phyloP scores from a whole-genome alignment of 2,329 filamentous ascomycete species.

The Clonostachys rosea region DNA sequence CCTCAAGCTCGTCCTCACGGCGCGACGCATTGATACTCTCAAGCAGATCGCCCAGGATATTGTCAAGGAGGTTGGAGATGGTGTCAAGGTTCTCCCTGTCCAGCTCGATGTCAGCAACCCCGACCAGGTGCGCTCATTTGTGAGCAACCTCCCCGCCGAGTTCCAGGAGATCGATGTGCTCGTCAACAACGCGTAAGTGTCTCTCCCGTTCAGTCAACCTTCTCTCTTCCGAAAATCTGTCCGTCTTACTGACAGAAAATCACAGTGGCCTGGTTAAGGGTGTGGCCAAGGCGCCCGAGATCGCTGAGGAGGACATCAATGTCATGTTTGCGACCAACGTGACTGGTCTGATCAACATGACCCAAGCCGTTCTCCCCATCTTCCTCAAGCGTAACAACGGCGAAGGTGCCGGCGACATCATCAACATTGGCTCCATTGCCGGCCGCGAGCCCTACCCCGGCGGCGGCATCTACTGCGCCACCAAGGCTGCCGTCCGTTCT shows the following conservation, averaged over 20 bases:
- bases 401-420: constrained; percentile 77
- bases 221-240: background rate
- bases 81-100: constrained; percentile 77
- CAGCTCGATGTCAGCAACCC: constrained; percentile 84
- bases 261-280: constrained; percentile 81
- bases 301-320: constrained; percentile 77
- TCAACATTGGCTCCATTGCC: constrained; percentile 89
- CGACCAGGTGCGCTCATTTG: constrained; percentile 68
- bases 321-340: constrained; percentile 93
- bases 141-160: constrained; percentile 69
- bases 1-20: constrained; percentile 82
- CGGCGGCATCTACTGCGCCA: constrained; percentile 89
- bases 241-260: no score
- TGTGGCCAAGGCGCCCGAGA: constrained; percentile 79
- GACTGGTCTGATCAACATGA: constrained; percentile 92
- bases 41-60: constrained; percentile 75
- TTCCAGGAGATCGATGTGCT: constrained; percentile 83
- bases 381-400: constrained; percentile 73
- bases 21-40: constrained; percentile 77
- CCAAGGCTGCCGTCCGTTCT: constrained; percentile 82
- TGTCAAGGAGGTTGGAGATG: constrained; percentile 69
- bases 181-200: constrained; percentile 91
- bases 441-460: constrained; percentile 81
- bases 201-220: background rate
- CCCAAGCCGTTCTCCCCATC: constrained; percentile 79